Evolutionary conservation across 2,329 filamentous ascomycete species (phyloP).

Genomic region (Exophiala spinifera): DNA sequence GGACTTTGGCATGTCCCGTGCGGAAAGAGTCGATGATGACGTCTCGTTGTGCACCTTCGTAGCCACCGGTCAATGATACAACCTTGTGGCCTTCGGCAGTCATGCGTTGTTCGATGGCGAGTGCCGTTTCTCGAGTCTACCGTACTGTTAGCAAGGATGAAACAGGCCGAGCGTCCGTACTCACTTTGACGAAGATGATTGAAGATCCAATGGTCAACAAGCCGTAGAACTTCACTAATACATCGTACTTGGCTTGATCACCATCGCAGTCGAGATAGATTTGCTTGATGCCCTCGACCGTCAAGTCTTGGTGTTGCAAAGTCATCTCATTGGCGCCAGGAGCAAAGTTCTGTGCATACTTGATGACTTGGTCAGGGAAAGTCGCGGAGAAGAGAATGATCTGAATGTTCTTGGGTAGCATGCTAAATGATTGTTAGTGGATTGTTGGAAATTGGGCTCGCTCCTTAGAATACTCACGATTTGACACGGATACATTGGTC

Average conservation of each 20-base stretch:
- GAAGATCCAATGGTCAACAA: slow-evolving; percentile 95
- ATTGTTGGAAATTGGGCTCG: too few relatives aligned
- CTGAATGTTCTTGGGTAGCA: slow-evolving; percentile 73
- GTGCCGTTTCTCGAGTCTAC: slow-evolving; percentile 80
- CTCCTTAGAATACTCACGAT: slow-evolving; percentile 53
- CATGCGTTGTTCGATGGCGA: slow-evolving; percentile 83
- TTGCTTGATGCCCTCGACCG: slow-evolving; percentile 94
- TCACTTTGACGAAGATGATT: slow-evolving; percentile 92
- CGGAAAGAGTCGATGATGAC: slow-evolving; percentile 82
- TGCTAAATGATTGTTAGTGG: slow-evolving; percentile 47
- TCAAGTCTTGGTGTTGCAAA: slow-evolving; percentile 84
- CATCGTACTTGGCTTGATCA: slow-evolving; percentile 79
- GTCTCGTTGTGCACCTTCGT: slow-evolving; percentile 81
- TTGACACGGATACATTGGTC: slow-evolving; percentile 94
- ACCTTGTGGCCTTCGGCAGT: slow-evolving; percentile 85
- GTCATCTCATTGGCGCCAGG: slow-evolving; percentile 83
- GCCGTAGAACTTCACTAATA: slow-evolving; percentile 88
- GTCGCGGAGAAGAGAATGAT: slow-evolving; percentile 95
- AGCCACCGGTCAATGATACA: slow-evolving; percentile 80
- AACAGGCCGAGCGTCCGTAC: slow-evolving; percentile 27
- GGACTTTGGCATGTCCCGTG: slow-evolving; percentile 81
- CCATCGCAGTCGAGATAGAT: slow-evolving; percentile 91
- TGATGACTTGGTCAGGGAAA: slow-evolving; percentile 79
- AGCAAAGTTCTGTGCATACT: slow-evolving; percentile 80
- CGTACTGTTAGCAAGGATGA: slow-evolving; percentile 9